phyloP scores from a whole-genome alignment of 1,284 basidiomycete genomes.

The Irpex sp. region DNA sequence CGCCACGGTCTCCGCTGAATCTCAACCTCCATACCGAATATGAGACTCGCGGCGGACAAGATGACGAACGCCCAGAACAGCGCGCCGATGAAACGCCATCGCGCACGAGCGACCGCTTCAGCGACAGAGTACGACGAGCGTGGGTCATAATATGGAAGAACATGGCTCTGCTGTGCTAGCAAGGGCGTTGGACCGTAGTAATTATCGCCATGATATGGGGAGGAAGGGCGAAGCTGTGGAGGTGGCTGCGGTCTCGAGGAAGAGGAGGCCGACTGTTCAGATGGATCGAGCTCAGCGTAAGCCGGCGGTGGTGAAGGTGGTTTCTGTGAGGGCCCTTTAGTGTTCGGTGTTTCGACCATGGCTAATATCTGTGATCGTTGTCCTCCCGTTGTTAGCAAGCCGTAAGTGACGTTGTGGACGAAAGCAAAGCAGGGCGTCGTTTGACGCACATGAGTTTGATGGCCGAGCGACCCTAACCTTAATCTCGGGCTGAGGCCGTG shows the following conservation, averaged over 20 bases:
- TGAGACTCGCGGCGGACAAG: slow-evolving; percentile 20
- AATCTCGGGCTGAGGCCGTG: background rate
- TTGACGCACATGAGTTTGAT: background rate
- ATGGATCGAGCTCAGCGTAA: slow-evolving; percentile 21
- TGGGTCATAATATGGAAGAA: slow-evolving; percentile 31
- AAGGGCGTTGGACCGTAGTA: slow-evolving; percentile 30
- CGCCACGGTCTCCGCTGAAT: slow-evolving; percentile 13
- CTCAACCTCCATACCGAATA: slow-evolving; percentile 24
- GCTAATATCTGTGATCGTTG: background rate
- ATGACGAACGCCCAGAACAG: slow-evolving; percentile 27
- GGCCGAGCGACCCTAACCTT: background rate
- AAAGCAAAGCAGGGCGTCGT: background rate
- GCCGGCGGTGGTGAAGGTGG: slow-evolving; percentile 25
- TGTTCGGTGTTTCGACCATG: background rate
- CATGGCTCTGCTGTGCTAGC: slow-evolving; percentile 19
- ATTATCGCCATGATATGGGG: slow-evolving; percentile 19
- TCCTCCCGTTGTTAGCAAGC: background rate
- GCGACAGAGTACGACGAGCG: slow-evolving; percentile 25
- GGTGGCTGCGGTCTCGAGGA: slow-evolving; percentile 3
- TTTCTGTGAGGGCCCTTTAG: slow-evolving; percentile 10
- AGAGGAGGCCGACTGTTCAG: slow-evolving; percentile 10
- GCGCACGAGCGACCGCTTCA: slow-evolving; percentile 25
- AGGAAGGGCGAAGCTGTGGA: slow-evolving; percentile 8
- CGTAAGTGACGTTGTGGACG: background rate
- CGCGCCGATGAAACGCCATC: slow-evolving; percentile 28